Evolutionary conservation across 2,329 filamentous ascomycete genomes (phyloP), one percentile per base, ranked within the genome.

Genomic region (Sclerotinia borealis): DNA sequence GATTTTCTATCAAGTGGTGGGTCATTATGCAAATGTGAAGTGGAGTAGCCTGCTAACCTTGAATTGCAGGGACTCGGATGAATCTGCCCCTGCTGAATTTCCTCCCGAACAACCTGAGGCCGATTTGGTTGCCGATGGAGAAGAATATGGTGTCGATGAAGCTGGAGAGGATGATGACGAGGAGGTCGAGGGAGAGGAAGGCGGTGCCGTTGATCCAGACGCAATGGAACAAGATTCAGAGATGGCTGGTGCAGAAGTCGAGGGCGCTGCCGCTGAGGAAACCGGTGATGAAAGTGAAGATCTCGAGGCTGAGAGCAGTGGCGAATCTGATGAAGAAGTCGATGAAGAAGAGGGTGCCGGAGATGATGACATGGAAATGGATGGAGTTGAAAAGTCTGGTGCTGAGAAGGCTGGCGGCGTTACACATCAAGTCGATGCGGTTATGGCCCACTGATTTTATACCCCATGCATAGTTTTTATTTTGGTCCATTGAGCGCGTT

Each of bases 1-100:
- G 95, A 68, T 99, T 99, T 75, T 92, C 93, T 50, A 99, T 99
- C 79, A 99, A 99, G 80, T 99, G 95, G 95, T 96, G 83, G 64
- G 85, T 78, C 17, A 52, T 54, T 11, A 60, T 52, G 45, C 47
- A 13, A 31, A 11, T 37, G 8, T 29, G 15, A 37, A n/a, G 39
- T 29, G 15, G 34, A 19, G 8, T 15, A 39, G 39, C 22, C 50
- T 61, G 37, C 72, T 74, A 70, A 77, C 43, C 63, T 59, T 45
- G 19, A 58, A 25, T 69, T 47, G 17, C 68, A 97, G 93, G 93
- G 95, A 99, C 75, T 95, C 91, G n/a, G 95, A 99, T 74, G 93
- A 93, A 69, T 95, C 92, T 75, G 95, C 95, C 36, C 95, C 95
- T 2, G 88, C 95, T 68, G 93, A 99, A 78, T 99, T 91, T 76